Evolutionary conservation across 495 filamentous ascomycete genomes (phyloP), one percentile per base, ranked within the genome.

Genomic region (Xylaria castorea): DNA sequence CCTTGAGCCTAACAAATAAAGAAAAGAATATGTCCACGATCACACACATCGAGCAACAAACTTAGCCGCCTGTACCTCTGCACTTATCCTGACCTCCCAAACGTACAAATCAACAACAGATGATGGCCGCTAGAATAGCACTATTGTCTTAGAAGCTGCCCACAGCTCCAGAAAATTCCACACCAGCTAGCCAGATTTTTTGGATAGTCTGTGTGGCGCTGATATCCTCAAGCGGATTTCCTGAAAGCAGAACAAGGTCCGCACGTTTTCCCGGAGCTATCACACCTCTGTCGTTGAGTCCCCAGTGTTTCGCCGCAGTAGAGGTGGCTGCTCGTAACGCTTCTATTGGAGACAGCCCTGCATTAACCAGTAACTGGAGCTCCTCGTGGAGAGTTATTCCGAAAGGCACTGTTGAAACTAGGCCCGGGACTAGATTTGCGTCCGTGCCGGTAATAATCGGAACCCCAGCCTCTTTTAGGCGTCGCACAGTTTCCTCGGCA

Each of bases 191-290:
- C 79, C 79, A 83, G 8, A 83, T 71, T 58, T 53, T 73, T 11
- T 70, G 42, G 34, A 83, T 74, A 6, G 71, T 66, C 40, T 57
- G 30, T 6, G 79, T 78, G 30, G 74, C 76, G 20, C 42, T 72
- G 51, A 85, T 80, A 61, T 83, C 71, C 58, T 70, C 65, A 12
- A 78, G 46, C 16, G 82, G 81, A 70, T 85, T 74, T n/a, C 72
- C 79, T 20, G 74, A 60, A 46, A 85, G 42, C 55, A 85, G 75
- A 3, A 85, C 38, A 9, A 83, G 68, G 62, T 85, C 83, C 1
- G 83, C 82, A 20, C 77, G 73, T 70, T 71, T 78, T 25, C 82
- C 80, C 2, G 68, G 66, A 22, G 71, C 74, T 75, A 85, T 80
- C 11, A 70, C 70, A 20, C 81, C 81, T 11, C 82, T 77, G 60